Conservation (phyloP, 805 yeast species). For the Starmera pachycereana region DNA sequence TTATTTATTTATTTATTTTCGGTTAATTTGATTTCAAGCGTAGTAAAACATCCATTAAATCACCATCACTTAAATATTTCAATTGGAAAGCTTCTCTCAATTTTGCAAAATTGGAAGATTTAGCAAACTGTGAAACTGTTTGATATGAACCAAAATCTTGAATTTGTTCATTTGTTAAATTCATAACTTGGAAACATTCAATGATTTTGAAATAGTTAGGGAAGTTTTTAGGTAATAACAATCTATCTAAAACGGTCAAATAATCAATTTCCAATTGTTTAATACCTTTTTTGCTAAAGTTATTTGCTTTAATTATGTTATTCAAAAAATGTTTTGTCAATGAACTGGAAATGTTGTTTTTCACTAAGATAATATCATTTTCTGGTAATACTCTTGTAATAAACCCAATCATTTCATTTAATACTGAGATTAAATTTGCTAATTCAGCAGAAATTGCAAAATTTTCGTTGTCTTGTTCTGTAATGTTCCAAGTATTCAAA, state of each 20-base stretch:
- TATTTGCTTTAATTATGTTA: slow-evolving; percentile 26
- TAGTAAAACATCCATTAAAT: slow-evolving; percentile 26
- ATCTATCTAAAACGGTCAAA: slow-evolving; percentile 17
- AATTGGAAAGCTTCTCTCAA: slow-evolving; percentile 15
- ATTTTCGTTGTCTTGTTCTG: background rate
- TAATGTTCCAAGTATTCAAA: slow-evolving; percentile 21
- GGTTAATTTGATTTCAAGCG: slow-evolving; percentile 16
- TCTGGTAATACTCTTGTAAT: slow-evolving; percentile 7
- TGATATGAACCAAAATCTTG: slow-evolving; percentile 7
- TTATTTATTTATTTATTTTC: too few species aligned
- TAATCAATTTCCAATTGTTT: slow-evolving; percentile 24
- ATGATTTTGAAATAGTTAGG: slow-evolving; percentile 13
- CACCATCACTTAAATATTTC: slow-evolving; percentile 19
- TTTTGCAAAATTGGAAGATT: slow-evolving; percentile 16
- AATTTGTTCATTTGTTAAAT: slow-evolving; percentile 17
- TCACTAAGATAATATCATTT: slow-evolving; percentile 12
- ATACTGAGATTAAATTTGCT: slow-evolving; percentile 12
- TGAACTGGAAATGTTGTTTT: slow-evolving; percentile 15
- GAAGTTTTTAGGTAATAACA: slow-evolving; percentile 13
- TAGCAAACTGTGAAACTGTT: slow-evolving; percentile 19
- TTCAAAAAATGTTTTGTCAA: slow-evolving; percentile 24
- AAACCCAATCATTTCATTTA: slow-evolving; percentile 15
- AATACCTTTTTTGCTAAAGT: slow-evolving; percentile 23
- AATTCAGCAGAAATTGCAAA: slow-evolving; percentile 18
- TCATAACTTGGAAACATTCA: slow-evolving; percentile 20